phyloP scores from a whole-genome alignment of 805 yeast species.

The Kodamaea laetipori region DNA sequence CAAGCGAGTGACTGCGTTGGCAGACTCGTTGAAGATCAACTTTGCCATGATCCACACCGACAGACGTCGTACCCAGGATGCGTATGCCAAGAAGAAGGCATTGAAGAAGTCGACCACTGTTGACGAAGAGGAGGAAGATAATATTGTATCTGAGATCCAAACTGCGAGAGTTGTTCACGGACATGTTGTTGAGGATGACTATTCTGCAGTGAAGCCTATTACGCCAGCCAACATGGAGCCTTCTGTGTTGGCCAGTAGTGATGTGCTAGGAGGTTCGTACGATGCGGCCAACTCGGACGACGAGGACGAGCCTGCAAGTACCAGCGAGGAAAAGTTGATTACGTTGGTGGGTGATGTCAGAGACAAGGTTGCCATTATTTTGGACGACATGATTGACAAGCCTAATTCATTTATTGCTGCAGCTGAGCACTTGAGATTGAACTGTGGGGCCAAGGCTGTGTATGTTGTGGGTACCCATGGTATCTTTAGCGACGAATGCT shows the following conservation, averaged over 20 bases:
- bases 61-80: slow-evolving; percentile 84
- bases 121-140: slow-evolving; percentile 63
- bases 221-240: slow-evolving; percentile 22
- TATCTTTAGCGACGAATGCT: slow-evolving; percentile 82
- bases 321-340: slow-evolving; percentile 78
- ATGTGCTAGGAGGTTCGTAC: slow-evolving; percentile 78
- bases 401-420: slow-evolving; percentile 94
- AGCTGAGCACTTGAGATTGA: slow-evolving; percentile 93
- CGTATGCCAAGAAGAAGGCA: slow-evolving; percentile 41
- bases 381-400: slow-evolving; percentile 97
- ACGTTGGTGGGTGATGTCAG: slow-evolving; percentile 96
- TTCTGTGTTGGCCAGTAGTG: slow-evolving; percentile 33
- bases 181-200: slow-evolving; percentile 91
- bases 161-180: slow-evolving; percentile 96
- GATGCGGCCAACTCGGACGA: slow-evolving; percentile 85
- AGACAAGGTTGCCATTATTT: slow-evolving; percentile 85
- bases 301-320: slow-evolving; percentile 70
- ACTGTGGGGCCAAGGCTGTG: slow-evolving; percentile 94
- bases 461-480: slow-evolving; percentile 96
- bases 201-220: slow-evolving; percentile 21
- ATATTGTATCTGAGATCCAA: slow-evolving; percentile 78
- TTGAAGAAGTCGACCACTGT: slow-evolving; percentile 43
- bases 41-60: slow-evolving; percentile 99
- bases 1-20: slow-evolving; percentile 94
- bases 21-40: slow-evolving; percentile 93